Conservation (phyloP, 208 protist genomes). For the Porcisia deanei region DNA sequence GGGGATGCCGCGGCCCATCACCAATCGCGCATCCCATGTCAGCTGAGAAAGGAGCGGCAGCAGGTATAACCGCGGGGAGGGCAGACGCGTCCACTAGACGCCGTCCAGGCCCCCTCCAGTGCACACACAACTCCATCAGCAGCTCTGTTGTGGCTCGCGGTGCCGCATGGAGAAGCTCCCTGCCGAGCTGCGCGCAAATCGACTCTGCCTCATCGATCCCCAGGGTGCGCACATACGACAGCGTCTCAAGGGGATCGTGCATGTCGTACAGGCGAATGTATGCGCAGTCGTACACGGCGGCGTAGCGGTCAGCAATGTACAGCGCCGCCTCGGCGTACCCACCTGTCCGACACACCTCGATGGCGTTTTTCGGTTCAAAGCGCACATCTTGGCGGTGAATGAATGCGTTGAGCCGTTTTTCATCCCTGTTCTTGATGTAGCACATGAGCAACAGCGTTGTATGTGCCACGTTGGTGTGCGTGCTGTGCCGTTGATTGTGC, state of each 20-base stretch:
- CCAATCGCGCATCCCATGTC: background rate
- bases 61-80: background rate
- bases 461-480: conserved; percentile 91
- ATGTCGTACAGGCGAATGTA: conserved; percentile 89
- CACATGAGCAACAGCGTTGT: conserved; percentile 97
- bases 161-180: conserved; percentile 47
- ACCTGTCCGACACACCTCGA: conserved; percentile 92
- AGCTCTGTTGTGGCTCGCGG: conserved; percentile 62
- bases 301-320: conserved; percentile 81
- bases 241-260: conserved; percentile 46
- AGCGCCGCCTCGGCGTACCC: conserved; percentile 91
- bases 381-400: conserved; percentile 87
- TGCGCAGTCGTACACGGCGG: conserved; percentile 83
- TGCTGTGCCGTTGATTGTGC: conserved; percentile 53
- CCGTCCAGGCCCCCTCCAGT: conserved; percentile 58
- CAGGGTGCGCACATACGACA: conserved; percentile 74
- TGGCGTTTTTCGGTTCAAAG: conserved; percentile 95
- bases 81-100: conserved; percentile 18
- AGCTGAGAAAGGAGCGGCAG: background rate
- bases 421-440: conserved; percentile 96
- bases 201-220: conserved; percentile 83
- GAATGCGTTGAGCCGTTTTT: conserved; percentile 88
- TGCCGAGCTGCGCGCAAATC: conserved; percentile 88
- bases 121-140: conserved; percentile 68
- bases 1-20: conserved; percentile 24